Evolutionary conservation across 2,329 filamentous ascomycete species (phyloP), one percentile per base, ranked within the genome.

Genomic region (Aspergillus sp.): DNA sequence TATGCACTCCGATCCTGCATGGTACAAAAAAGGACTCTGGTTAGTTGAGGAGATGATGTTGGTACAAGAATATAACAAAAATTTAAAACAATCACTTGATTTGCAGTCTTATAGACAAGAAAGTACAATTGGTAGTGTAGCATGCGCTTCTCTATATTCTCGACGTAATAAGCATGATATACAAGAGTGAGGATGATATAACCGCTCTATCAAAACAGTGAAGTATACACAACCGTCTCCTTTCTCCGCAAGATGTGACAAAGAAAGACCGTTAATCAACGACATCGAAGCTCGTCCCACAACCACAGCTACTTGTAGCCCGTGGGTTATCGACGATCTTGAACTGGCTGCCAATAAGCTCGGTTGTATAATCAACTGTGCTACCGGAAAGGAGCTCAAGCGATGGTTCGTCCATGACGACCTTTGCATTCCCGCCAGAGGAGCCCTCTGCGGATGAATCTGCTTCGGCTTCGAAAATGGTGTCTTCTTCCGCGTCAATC

Each of bases 231-330:
- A 19, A 28, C 25, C 25, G 25, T 28, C 25, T 28, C 25, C 25
- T 28, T 25, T 15, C 3, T 23, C 17, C 17, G 19, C 19, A 19
- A 19, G 19, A 19, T 19, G 19, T 19, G 19, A 19, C 19, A 19
- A 19, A 50, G 15, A 17, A 28, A 30, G 15, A 9, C 25, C 25
- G 25, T 6, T 17, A 41, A 38, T 75, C 85, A 74, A 93, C 92
- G 67, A 98, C 92, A 79, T 98, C 95, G 78, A 99, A 99, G 75
- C 94, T 98, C 17, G 94, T 97, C 7, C 95, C 95, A 78, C 95
- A 99, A 1, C 95, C 95, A 81, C 95, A 99, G 76, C 91, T 97
- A 78, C 93, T 98, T 61, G 91, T 92, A 4, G 95, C 95, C 46
- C 88, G 83, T 0, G 95, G 95, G 73, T 98, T 99, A 70, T 96